Base-by-base conservation (phyloP, 306 rosid genomes). In the Cicer bijugum region DNA sequence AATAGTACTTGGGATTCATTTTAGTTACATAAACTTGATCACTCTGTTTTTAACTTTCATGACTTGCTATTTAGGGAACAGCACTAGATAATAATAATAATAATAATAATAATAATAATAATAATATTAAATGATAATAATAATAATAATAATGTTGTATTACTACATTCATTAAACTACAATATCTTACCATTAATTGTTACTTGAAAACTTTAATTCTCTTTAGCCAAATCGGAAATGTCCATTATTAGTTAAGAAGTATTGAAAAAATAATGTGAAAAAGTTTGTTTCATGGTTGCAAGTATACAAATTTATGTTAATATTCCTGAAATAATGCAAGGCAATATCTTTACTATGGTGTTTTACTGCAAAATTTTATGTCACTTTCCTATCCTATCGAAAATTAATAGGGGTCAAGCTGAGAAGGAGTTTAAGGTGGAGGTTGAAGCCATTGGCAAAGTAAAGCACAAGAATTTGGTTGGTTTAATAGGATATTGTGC, bases 381-480 rank as follows among this genome's bases (percentile, higher is more conserved):
- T 38, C 46, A 11, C 60, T 9, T 14, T 14, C 42, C 62, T 10
- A 43, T 51, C 33, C 11, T 68, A 69, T 17, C 55, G 6, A 76
- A 76, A 59, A 35, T 72, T 84, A 38, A 61, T 52, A 94, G 99
- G 89, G 99, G 99, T 71, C 96, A 94, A 78, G 99, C 99, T 0
- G 91, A 91, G 80, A 94, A 85, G 64, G 99, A 94, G 90, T 94
- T 94, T 83, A 87, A 85, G 85, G 97, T 89, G 68, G 99, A 94
- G 86, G 99, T 94, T 68, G 99, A 94, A 87, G 96, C 99, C 75
- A 94, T 94, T 52, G 99, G 99, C 44, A 94, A 88, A 87, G 99
- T 88, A n/a, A 88, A 87, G 86, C 99, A 94, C 37, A 94, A 94
- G 85, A 94, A 94, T 82, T 86, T 94, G 86, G 99, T 94, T 79